A percentile compares a stretch with the other conserved stretches of the same genome.
These are phyloP conservation scores for Podospora sp. DNA, from an alignment of 495 filamentous ascomycete species.

Conservation along the genomic window DNA sequence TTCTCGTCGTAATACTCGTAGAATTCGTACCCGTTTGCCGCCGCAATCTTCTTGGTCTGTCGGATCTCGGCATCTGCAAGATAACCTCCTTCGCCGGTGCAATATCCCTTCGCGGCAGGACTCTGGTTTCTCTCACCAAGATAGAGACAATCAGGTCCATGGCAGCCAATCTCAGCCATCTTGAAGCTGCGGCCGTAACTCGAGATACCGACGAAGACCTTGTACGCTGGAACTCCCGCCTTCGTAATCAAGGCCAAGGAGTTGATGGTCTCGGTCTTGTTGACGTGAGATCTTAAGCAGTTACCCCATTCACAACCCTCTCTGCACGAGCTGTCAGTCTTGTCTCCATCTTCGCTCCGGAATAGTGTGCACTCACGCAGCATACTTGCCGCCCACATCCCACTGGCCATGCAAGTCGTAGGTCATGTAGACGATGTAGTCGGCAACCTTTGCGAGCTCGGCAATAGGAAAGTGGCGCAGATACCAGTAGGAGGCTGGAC, in stretches of 20 bases:
- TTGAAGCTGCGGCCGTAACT: constrained; percentile 43
- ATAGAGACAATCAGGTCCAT: constrained; percentile 7
- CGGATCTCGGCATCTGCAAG: constrained; percentile 36
- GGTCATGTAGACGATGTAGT: constrained; percentile 38
- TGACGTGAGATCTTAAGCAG: constrained; percentile 48
- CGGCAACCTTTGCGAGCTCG: constrained; percentile 14
- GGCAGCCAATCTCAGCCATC: constrained; percentile 26
- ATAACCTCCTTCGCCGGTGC: constrained; percentile 35
- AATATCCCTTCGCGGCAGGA: constrained; percentile 28
- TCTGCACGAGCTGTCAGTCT: constrained; percentile 2
- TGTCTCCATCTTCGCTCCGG: background rate
- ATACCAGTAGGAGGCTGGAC: constrained; percentile 23
- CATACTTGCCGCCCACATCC: constrained; percentile 22
- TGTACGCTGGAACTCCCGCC: constrained; percentile 44
- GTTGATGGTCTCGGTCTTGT: constrained; percentile 43
- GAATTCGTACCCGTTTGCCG: background rate
- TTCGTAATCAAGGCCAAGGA: constrained; percentile 52
- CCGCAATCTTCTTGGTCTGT: constrained; percentile 26
- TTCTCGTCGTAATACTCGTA: constrained; percentile 28
- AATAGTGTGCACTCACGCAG: constrained; percentile 14
- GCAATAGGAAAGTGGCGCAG: constrained; percentile 8
- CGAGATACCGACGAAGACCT: constrained; percentile 39
- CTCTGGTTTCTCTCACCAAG: background rate
- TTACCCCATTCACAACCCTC: constrained; percentile 41
- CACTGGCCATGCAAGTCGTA: constrained; percentile 34